A percentile compares a stretch with the other conserved stretches of the same genome.
These are phyloP conservation scores for Solanum hybrid DNA, from an alignment of 305 asterid genomes.

Conservation along the genomic window DNA sequence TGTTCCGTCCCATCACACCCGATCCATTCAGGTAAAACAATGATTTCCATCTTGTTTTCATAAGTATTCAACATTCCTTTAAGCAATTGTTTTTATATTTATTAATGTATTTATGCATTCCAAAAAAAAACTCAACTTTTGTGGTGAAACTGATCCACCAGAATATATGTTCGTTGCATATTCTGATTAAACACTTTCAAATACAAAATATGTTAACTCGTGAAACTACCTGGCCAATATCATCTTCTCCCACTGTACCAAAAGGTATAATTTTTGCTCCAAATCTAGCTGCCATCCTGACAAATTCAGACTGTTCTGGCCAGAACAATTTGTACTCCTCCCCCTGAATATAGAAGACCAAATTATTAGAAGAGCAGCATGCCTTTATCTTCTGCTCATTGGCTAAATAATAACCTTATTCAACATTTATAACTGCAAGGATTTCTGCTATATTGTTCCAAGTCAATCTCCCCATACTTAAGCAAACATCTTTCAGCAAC, in stretches of 20 bases:
- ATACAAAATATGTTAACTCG: constrained; percentile 4
- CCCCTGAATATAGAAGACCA: constrained; percentile 36
- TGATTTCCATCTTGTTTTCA: background rate
- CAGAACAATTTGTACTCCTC: constrained; percentile 80
- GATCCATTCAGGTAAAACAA: background rate
- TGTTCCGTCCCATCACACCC: background rate
- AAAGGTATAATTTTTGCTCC: constrained; percentile 89
- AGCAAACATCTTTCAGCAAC: background rate
- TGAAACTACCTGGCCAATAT: constrained; percentile 36
- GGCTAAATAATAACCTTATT: background rate
- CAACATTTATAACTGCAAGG: background rate
- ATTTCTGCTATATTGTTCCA: background rate
- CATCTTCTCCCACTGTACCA: constrained; percentile 88
- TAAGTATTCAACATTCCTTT: background rate
- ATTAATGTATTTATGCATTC: background rate
- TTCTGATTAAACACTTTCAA: background rate
- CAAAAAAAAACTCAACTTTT: background rate
- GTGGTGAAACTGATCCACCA: background rate
- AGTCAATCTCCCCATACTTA: background rate
- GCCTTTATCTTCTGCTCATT: background rate
- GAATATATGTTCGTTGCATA: background rate
- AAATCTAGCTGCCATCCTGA: constrained; percentile 75
- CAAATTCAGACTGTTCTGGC: constrained; percentile 89
- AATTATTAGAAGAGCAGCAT: background rate
- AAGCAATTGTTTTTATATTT: background rate